Base-by-base conservation (phyloP, 192 early-diverging fungal species). In the Linnemannia zychae region DNA sequence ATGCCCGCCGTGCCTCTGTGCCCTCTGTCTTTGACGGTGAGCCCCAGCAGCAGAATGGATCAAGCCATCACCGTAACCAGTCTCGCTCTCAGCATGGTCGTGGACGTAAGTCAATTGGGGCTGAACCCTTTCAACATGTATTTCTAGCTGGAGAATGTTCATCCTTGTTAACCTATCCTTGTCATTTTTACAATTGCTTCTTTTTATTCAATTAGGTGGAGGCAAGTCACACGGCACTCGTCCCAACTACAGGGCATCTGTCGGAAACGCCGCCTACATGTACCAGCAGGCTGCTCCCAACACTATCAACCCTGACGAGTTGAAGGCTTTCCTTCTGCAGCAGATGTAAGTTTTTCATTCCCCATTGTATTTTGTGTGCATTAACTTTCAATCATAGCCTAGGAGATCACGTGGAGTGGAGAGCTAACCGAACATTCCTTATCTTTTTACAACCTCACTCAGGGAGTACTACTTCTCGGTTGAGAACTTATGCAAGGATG, bases 381-480 rank as follows among this genome's bases (percentile, higher is more conserved):
- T 24, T 52, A 22, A 7, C 7, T 24, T 48, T 46, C 22, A 36
- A n/a, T n/a, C n/a, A n/a, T n/a, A n/a, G n/a, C n/a, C n/a, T n/a
- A n/a, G n/a, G n/a, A n/a, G n/a, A n/a, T n/a, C n/a, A n/a, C n/a
- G n/a, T 28, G 6, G 16, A 12, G 20, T 15, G 12, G 11, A 34
- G 36, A 57, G 47, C 38, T 75, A 49, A 75, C 13, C 20, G 24
- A 33, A 15, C 24, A 0, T 22, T 12, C 57, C 24, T 16, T 38
- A 1, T 75, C 33, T 1, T 75, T 0, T 24, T 33, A 16, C 0
- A 22, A 48, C 22, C 6, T 44, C 49, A 6, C 9, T 28, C 77
- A 96, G 94, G 74, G 95, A 99, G 86, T 99, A 97, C 88, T 99
- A 99, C 90, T 99, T 99, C 80, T 97, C 96, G 67, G 92, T 98